These are phyloP conservation scores for Sphagnum tenellum DNA, from an alignment of 225 moss, liverwort and hornwort genomes.

Conservation along the genomic window DNA sequence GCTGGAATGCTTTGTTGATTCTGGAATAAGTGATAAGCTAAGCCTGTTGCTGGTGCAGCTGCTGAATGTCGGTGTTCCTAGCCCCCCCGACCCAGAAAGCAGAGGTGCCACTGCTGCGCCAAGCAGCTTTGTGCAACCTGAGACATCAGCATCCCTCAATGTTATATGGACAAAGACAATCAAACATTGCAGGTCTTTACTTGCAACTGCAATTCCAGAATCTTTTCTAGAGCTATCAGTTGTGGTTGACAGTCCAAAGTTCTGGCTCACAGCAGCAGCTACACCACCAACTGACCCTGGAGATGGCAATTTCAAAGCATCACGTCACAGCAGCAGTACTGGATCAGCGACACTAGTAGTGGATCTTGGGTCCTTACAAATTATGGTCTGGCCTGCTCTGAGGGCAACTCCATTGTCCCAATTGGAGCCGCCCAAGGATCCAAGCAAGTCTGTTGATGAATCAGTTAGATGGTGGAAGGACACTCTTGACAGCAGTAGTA, in stretches of 20 bases:
- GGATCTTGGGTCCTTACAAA: slow-evolving; percentile 70
- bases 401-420: slow-evolving; percentile 18
- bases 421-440: slow-evolving; percentile 17
- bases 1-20: slow-evolving; percentile 45
- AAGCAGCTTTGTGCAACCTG: slow-evolving; percentile 13
- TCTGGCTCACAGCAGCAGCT: slow-evolving; percentile 1
- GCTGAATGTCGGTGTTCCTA: slow-evolving; percentile 11
- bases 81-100: background rate
- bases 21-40: slow-evolving; percentile 49
- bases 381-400: slow-evolving; percentile 73
- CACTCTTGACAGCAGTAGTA: slow-evolving; percentile 24
- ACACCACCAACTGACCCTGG: no score
- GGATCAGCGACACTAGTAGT: slow-evolving; percentile 24
- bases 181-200: slow-evolving; percentile 35
- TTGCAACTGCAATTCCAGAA: slow-evolving; percentile 56
- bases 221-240: slow-evolving; percentile 51
- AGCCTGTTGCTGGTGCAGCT: slow-evolving; percentile 56
- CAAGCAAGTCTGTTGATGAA: slow-evolving; percentile 27
- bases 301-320: no score
- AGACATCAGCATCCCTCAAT: slow-evolving; percentile 20
- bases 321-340: no score
- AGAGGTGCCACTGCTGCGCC: slow-evolving; percentile 4
- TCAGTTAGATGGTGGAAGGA: slow-evolving; percentile 47
- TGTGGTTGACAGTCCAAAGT: slow-evolving; percentile 61
- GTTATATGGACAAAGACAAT: slow-evolving; percentile 39